phyloP scores from a whole-genome alignment of 2,329 filamentous ascomycete genomes.

The Diaporthe capsici region DNA sequence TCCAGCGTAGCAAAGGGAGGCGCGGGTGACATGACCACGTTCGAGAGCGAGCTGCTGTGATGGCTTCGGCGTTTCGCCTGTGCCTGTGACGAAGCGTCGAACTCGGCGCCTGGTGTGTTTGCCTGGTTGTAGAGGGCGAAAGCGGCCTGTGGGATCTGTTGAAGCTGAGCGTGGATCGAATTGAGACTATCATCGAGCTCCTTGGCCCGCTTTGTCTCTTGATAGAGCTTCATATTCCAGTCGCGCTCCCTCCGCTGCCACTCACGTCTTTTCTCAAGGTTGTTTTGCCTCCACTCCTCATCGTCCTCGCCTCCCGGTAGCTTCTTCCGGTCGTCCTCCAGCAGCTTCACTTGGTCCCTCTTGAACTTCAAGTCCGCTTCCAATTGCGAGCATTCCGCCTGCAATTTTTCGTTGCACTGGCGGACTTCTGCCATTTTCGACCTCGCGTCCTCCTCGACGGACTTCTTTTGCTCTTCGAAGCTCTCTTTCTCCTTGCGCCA shows the following conservation, averaged over 20 bases:
- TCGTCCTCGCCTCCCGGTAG: constrained; percentile 74
- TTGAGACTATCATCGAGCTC: constrained; percentile 63
- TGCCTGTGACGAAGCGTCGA: constrained; percentile 57
- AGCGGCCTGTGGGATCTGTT: constrained; percentile 49
- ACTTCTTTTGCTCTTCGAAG: constrained; percentile 67
- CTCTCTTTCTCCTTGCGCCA: constrained; percentile 70
- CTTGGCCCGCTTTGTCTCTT: constrained; percentile 62
- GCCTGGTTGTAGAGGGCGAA: constrained; percentile 59
- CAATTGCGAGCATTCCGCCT: constrained; percentile 74
- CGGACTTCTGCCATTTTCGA: constrained; percentile 66
- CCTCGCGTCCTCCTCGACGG: constrained; percentile 66
- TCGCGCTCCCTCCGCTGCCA: constrained; percentile 69
- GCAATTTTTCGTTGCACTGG: constrained; percentile 70
- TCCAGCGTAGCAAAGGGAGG: constrained; percentile 55
- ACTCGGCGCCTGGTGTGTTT: constrained; percentile 62
- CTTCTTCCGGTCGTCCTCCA: constrained; percentile 79
- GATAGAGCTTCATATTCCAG: constrained; percentile 64
- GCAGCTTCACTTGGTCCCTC: constrained; percentile 77
- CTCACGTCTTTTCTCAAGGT: constrained; percentile 66
- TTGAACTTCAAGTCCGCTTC: constrained; percentile 83
- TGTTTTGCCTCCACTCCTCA: constrained; percentile 67
- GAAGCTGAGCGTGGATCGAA: constrained; percentile 62
- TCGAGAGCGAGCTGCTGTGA: constrained; percentile 63
- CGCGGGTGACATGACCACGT: constrained; percentile 57
- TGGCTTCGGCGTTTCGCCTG: constrained; percentile 64